phyloP scores from a whole-genome alignment of 257 asterid genomes.

The Nicotiana undulata region DNA sequence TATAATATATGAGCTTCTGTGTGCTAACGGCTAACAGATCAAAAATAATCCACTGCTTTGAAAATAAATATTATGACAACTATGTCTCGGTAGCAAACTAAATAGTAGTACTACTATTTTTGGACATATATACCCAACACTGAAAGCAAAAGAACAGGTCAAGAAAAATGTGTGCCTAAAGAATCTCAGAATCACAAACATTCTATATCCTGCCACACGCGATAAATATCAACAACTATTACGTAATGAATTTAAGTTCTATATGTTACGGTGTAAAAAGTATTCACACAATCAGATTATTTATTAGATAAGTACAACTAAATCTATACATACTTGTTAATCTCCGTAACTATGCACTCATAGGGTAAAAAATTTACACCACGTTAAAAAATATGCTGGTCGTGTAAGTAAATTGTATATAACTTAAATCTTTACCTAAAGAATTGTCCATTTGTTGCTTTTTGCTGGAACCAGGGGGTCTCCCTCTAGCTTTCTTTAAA shows the following conservation, averaged over 20 bases:
- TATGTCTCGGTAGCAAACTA: neutral
- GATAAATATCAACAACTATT: neutral
- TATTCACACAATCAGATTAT: no score
- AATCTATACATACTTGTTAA: no score
- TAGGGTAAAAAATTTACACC: no score
- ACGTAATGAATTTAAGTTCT: no score
- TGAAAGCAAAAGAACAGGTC: neutral
- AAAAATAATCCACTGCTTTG: neutral
- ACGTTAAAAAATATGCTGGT: no score
- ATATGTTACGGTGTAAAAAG: no score
- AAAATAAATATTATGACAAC: neutral
- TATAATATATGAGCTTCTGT: neutral
- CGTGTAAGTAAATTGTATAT: no score
- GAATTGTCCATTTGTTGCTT: neutral
- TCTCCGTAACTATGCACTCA: neutral
- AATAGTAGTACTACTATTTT: no score
- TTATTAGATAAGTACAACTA: neutral
- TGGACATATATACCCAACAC: neutral
- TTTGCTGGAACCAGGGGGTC: conserved; percentile 3
- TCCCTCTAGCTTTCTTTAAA: neutral
- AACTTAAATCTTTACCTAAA: neutral
- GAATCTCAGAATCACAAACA: neutral
- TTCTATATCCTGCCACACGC: neutral
- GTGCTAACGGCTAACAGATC: neutral
- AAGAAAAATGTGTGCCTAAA: neutral